These are phyloP conservation scores for Strobilomyces confusus DNA, from an alignment of 768 basidiomycete genomes.

Conservation along the genomic window DNA sequence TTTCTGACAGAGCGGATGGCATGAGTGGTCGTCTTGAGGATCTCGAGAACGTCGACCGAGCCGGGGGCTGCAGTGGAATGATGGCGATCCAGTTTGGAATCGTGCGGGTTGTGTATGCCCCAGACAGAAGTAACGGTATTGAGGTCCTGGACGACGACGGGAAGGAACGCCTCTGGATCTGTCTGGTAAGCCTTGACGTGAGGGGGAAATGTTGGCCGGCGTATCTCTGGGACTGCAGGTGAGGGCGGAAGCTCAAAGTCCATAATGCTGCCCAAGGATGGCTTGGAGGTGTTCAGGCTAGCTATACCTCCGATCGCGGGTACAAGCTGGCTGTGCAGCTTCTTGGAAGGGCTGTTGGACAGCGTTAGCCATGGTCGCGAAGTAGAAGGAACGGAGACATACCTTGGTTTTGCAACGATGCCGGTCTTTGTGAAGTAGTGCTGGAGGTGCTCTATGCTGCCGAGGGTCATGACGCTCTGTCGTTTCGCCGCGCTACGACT, in stretches of 20 bases:
- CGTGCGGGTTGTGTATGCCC: constrained; percentile 39
- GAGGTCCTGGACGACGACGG: constrained; percentile 75
- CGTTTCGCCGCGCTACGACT: constrained; percentile 88
- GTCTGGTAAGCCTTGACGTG: constrained; percentile 64
- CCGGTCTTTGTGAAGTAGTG: constrained; percentile 93
- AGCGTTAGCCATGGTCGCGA: constrained; percentile 3
- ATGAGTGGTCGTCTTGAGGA: constrained; percentile 75
- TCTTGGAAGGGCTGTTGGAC: constrained; percentile 39
- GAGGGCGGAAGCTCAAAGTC: constrained; percentile 70
- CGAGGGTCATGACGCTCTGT: constrained; percentile 89
- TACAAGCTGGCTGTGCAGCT: constrained; percentile 58
- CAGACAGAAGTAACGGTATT: constrained; percentile 59
- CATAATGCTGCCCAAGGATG: constrained; percentile 39
- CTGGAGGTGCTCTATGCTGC: constrained; percentile 95
- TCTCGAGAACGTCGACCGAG: constrained; percentile 57
- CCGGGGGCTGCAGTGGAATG: constrained; percentile 9
- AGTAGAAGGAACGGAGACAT: constrained; percentile 28
- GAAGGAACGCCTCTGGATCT: constrained; percentile 74
- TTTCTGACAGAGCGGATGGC: constrained; percentile 81
- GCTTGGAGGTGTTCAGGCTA: constrained; percentile 37
- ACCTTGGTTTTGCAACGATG: constrained; percentile 68
- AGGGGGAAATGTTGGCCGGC: constrained; percentile 44
- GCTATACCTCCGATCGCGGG: constrained; percentile 69
- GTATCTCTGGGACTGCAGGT: constrained; percentile 48
- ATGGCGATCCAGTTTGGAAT: constrained; percentile 14